Evolutionary conservation across 805 yeast species (phyloP).

Genomic region (Starmerella geochares): DNA sequence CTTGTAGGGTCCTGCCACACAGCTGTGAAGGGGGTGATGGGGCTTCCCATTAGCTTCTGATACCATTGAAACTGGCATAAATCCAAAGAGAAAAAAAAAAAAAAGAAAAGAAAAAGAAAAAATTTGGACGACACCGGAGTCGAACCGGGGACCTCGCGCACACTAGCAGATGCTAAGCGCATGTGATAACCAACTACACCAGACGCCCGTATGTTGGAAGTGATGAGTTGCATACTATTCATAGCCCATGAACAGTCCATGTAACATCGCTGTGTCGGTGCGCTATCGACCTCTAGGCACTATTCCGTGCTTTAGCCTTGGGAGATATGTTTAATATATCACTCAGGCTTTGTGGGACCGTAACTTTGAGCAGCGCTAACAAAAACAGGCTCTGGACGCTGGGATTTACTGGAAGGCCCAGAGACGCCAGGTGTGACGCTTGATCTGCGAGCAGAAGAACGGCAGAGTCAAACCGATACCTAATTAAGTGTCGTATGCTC

Average conservation of each 20-base stretch:
- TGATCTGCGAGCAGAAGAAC: neutral
- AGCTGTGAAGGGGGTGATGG: no score
- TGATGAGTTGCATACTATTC: neutral
- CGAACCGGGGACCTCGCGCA: conserved; percentile 10
- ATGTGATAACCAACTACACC: conserved; percentile 9
- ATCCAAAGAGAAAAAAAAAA: neutral
- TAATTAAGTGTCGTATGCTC: neutral
- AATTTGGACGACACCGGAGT: conserved; percentile 7
- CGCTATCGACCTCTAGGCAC: no score
- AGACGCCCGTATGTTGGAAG: conserved; percentile 4
- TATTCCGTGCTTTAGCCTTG: no score
- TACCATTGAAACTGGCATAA: neutral
- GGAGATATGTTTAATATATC: no score
- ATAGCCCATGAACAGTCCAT: no score
- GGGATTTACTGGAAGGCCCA: no score
- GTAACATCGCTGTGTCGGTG: no score
- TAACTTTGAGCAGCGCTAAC: no score
- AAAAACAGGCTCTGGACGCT: no score
- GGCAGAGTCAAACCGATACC: neutral
- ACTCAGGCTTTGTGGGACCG: no score
- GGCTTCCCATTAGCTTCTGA: no score
- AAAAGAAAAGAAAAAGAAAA: neutral
- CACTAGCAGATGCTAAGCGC: conserved; percentile 7
- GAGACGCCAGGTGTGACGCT: conserved; percentile 1
- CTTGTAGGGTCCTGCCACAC: no score